These are phyloP conservation scores for Thuidium tamariscinum DNA, from an alignment of 225 moss, liverwort and hornwort species.

Conservation along the genomic window DNA sequence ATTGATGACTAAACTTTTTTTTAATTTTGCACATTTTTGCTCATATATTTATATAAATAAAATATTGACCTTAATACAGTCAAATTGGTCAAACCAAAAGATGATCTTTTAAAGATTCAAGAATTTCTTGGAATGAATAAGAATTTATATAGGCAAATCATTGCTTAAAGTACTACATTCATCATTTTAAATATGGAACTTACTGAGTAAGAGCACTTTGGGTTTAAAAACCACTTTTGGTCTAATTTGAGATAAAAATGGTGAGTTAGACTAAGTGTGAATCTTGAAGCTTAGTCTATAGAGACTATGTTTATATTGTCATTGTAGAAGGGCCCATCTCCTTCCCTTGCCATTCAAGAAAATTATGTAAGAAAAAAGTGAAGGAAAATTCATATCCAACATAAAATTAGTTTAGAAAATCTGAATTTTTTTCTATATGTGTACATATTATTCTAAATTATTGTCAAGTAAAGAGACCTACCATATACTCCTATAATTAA, in stretches of 20 bases:
- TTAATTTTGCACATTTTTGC: background rate
- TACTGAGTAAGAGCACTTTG: rapidly evolving
- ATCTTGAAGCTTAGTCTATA: background rate
- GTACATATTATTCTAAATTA: background rate
- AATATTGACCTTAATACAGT: background rate
- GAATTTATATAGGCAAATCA: rapidly evolving
- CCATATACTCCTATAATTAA: background rate
- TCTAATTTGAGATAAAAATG: background rate
- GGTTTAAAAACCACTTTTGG: background rate
- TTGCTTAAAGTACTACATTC: background rate
- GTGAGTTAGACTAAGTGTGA: background rate
- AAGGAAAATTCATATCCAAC: background rate
- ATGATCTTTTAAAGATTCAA: background rate
- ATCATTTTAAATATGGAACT: rapidly evolving
- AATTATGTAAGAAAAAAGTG: background rate
- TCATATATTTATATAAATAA: background rate
- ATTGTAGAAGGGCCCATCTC: background rate
- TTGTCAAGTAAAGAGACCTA: background rate
- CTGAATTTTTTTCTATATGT: rapidly evolving
- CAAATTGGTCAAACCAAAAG: background rate
- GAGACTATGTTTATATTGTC: rapidly evolving
- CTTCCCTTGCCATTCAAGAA: background rate
- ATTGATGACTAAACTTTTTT: background rate
- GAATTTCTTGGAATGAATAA: background rate
- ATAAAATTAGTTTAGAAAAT: background rate